Conservation (phyloP, 495 filamentous ascomycete genomes). For the Hyphodiscus hymeniophilus region DNA sequence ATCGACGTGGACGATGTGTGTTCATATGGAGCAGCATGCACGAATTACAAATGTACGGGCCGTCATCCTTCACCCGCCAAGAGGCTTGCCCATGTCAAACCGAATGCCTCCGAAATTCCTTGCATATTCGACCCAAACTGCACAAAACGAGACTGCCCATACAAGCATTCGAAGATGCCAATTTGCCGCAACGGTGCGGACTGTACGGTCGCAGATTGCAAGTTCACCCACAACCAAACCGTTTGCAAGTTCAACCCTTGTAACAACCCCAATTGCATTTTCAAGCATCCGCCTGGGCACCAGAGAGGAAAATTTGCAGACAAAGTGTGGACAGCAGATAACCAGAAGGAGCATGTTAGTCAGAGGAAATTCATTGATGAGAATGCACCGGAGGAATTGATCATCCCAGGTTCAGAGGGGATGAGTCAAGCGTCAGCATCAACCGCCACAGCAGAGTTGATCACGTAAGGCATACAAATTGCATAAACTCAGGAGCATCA, state of each 20-base stretch:
- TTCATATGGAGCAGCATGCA: conserved; percentile 82
- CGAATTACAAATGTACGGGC: conserved; percentile 87
- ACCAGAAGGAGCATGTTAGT: conserved; percentile 57
- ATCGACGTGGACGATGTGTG: conserved; percentile 77
- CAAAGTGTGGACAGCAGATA: conserved; percentile 80
- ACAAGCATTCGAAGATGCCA: conserved; percentile 71
- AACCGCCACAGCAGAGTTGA: conserved; percentile 8
- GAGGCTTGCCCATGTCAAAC: conserved; percentile 47
- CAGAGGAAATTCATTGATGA: conserved; percentile 88
- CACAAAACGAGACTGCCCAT: conserved; percentile 76
- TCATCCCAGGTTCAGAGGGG: conserved; percentile 52
- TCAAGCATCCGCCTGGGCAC: conserved; percentile 90
- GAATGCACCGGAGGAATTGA: conserved; percentile 58
- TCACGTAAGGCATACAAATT: conserved; percentile 15
- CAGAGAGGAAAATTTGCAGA: conserved; percentile 66
- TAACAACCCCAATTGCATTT: conserved; percentile 72
- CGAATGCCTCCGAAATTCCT: conserved; percentile 61
- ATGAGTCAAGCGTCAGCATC: conserved; percentile 13
- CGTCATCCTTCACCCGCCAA: conserved; percentile 88
- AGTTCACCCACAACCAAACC: conserved; percentile 76
- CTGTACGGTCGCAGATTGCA: conserved; percentile 76
- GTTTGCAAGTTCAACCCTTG: conserved; percentile 91
- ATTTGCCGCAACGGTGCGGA: conserved; percentile 85
- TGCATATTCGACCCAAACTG: conserved; percentile 96
- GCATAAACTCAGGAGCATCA: conserved; percentile 5